Percentiles rank a stretch among this genome's conserved stretches.
These are phyloP conservation scores for Gynochthodes officinalis DNA, from an alignment of 257 asterid species.

Conservation along the genomic window DNA sequence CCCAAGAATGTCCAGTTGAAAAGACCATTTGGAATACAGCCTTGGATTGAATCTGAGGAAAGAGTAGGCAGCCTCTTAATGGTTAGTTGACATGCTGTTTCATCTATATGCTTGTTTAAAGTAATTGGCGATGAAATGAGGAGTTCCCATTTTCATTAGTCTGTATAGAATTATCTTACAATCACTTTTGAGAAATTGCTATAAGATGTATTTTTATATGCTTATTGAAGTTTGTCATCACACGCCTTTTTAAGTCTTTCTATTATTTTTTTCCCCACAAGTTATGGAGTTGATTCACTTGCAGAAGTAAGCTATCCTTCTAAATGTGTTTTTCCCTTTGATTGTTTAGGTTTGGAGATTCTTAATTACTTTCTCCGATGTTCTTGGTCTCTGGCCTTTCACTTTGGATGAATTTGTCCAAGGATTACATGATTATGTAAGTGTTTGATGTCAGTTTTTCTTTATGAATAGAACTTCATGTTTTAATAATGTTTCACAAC, in stretches of 20 bases:
- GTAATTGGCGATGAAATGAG: no score
- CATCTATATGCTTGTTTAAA: background rate
- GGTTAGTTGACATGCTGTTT: conserved; percentile 47
- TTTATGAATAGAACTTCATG: conserved; percentile 10
- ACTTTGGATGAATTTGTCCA: conserved; percentile 82
- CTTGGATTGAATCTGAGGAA: conserved; percentile 79
- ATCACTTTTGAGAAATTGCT: background rate
- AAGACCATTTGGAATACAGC: conserved; percentile 63
- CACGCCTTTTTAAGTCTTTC: background rate
- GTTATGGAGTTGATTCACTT: background rate
- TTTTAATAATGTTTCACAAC: conserved; percentile 8
- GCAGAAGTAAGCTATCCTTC: conserved; percentile 2
- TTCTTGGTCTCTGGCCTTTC: conserved; percentile 92
- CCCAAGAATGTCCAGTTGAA: conserved; percentile 57
- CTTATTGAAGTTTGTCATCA: background rate
- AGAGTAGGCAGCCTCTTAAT: conserved; percentile 68
- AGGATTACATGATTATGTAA: conserved; percentile 71
- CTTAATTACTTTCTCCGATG: conserved; percentile 80
- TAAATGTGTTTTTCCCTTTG: conserved; percentile 7
- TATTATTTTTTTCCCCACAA: background rate
- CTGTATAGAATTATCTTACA: no score
- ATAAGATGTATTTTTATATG: no score
- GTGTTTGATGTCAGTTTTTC: conserved; percentile 19
- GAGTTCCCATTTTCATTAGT: no score
- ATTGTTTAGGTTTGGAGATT: conserved; percentile 76